Evolutionary conservation across 148 eudicot species (phyloP), one percentile per base, ranked within the genome.

Genomic region (Amaranthus cruentus): DNA sequence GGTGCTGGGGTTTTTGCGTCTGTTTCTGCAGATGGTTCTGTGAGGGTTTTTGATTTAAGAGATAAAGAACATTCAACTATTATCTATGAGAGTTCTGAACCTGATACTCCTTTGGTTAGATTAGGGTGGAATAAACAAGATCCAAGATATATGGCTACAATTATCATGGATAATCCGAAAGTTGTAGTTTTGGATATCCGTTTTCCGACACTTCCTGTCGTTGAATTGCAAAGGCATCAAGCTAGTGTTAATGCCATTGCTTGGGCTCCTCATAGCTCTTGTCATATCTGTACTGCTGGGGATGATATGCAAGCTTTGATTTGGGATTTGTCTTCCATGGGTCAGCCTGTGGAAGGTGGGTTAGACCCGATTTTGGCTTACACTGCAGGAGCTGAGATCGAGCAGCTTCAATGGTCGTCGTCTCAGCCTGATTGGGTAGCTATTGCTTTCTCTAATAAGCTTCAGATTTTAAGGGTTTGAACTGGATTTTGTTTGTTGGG

Each of bases 351-450:
- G 3, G 98, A 94, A 61, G 98, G 98, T 9, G 98, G 98, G 55
- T 78, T 91, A 86, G 98, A 94, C 74, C 98, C 97, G 0, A 91
- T 94, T 65, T 80, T 94, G 84, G 98, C 98, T 1, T 94, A 91
- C 61, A 91, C 98, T 0, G 96, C 98, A 4, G 98, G 98, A 38
- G 98, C 98, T 0, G 98, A 94, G 84, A 91, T 94, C 14, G 98
- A 94, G 83, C 98, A 94, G 88, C 76, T 94, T 80, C 98, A 94
- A 78, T 94, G 98, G 97, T 94, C 98, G 2, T 88, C 91, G 4
- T 87, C 97, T 0, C 98, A 94, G 84, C 98, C 98, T 3, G 98
- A 94, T 79, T 91, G 98, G 98, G 96, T 95, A 18, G 98, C 98
- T 5, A 91, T 95, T 80, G 98, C 98, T 5, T 95, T 95, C 72